Percentiles rank a stretch among this genome's conserved stretches.
Conservation (phyloP, 208 protist genomes). For the Trypanosoma avium region DNA sequence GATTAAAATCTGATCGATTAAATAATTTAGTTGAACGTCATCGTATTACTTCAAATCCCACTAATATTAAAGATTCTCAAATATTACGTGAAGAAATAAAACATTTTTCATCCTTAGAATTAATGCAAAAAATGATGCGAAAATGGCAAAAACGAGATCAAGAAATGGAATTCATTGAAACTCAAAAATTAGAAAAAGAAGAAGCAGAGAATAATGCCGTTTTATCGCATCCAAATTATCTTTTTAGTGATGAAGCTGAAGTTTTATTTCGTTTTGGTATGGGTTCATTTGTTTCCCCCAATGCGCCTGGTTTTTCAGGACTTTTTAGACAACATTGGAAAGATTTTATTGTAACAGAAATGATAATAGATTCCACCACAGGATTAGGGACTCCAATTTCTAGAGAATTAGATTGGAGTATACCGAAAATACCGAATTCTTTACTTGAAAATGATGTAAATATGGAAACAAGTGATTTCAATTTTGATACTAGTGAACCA, state of each 20-base stretch:
- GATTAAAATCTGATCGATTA: slow-evolving; percentile 6
- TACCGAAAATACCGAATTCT: slow-evolving; percentile 47
- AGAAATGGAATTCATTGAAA: slow-evolving; percentile 11
- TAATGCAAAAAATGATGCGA: slow-evolving; percentile 34
- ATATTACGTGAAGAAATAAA: neutral
- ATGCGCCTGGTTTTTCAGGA: slow-evolving; percentile 43
- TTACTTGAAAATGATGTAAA: slow-evolving; percentile 10
- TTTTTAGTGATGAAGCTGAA: slow-evolving; percentile 54
- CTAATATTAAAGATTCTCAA: neutral
- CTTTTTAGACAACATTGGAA: slow-evolving; percentile 69
- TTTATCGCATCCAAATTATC: slow-evolving; percentile 34
- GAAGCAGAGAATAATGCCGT: slow-evolving; percentile 22
- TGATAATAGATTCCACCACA: slow-evolving; percentile 22
- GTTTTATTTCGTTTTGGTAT: slow-evolving; percentile 79
- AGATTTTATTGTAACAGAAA: slow-evolving; percentile 61
- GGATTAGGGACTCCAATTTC: slow-evolving; percentile 33
- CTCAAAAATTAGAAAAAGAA: slow-evolving; percentile 3
- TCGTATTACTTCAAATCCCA: neutral
- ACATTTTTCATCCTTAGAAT: slow-evolving; percentile 28
- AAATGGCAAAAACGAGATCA: slow-evolving; percentile 19
- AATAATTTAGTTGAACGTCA: slow-evolving; percentile 11
- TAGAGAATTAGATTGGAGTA: slow-evolving; percentile 38
- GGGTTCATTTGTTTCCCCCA: slow-evolving; percentile 47
- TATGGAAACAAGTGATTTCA: neutral
- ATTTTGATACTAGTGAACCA: neutral